A percentile compares a stretch with the other conserved stretches of the same genome.
phyloP scores from a whole-genome alignment of 2,329 filamentous ascomycete species.

The Rutstroemia sp. region DNA sequence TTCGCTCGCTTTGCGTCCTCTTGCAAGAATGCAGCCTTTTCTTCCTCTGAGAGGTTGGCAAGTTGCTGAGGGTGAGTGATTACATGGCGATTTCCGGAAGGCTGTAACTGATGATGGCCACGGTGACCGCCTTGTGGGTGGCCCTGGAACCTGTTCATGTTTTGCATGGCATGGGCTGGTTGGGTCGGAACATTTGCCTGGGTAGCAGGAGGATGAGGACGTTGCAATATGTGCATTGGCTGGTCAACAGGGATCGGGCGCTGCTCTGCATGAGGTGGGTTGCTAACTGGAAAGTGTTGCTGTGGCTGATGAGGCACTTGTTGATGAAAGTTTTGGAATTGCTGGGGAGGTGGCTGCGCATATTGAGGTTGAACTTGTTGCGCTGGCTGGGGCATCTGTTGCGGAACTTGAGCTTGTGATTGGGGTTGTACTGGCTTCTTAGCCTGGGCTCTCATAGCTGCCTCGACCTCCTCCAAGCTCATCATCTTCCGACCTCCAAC shows the following conservation, averaged over 20 bases:
- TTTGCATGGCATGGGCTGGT: constrained; percentile 73
- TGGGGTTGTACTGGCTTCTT: constrained; percentile 39
- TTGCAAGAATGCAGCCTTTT: constrained; percentile 74
- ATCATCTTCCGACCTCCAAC: constrained; percentile 64
- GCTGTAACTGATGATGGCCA: constrained; percentile 30
- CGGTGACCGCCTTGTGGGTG: constrained; percentile 36
- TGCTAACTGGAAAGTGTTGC: constrained; percentile 23
- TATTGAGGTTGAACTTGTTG: constrained; percentile 14
- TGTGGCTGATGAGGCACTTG: constrained; percentile 23
- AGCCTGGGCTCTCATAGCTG: constrained; percentile 71
- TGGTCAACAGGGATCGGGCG: constrained; percentile 16
- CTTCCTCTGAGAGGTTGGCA: constrained; percentile 71
- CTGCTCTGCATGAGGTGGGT: constrained; percentile 20
- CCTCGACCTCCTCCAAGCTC: constrained; percentile 95
- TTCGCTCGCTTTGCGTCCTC: constrained; percentile 95
- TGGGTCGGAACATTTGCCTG: constrained; percentile 37
- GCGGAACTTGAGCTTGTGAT: constrained; percentile 14
- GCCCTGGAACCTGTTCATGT: constrained; percentile 58
- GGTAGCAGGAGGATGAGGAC: constrained; percentile 19
- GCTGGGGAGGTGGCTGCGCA: constrained; percentile 19
- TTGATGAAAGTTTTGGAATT: constrained; percentile 18
- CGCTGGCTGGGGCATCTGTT: constrained; percentile 9
- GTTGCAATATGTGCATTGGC: constrained; percentile 25
- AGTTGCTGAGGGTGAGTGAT: constrained; percentile 68
- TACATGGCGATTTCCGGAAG: constrained; percentile 37